Conservation (phyloP, 2,329 filamentous ascomycete species). For the Penicillium sp. region DNA sequence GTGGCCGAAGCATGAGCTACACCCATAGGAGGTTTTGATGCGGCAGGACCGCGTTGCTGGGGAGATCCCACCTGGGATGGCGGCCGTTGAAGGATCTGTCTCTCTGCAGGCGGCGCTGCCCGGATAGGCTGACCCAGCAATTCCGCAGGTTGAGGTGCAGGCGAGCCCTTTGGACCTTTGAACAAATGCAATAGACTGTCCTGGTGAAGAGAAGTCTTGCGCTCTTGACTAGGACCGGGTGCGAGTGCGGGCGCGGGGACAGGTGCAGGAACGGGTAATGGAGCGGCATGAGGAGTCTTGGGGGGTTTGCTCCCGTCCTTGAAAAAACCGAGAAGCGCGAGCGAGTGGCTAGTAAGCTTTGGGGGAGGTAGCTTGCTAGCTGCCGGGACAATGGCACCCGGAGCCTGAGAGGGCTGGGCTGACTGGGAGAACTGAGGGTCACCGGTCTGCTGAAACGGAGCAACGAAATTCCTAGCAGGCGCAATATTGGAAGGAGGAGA, state of each 20-base stretch:
- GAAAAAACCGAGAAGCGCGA: constrained; percentile 65
- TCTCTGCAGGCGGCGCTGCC: constrained; percentile 30
- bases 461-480: constrained; percentile 38
- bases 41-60: constrained; percentile 25
- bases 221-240: constrained; percentile 21
- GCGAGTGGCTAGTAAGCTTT: constrained; percentile 63
- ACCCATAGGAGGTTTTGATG: constrained; percentile 22
- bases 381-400: constrained; percentile 58
- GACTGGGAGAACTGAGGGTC: constrained; percentile 53
- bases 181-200: constrained; percentile 45
- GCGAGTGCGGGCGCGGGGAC: constrained; percentile 6
- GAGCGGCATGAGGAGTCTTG: constrained; percentile 28
- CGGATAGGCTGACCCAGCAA: constrained; percentile 53
- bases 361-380: constrained; percentile 65
- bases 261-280: constrained; percentile 22
- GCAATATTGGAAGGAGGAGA: constrained; percentile 21
- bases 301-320: constrained; percentile 48
- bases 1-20: constrained; percentile 46
- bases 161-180: constrained; percentile 31
- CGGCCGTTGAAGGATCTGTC: constrained; percentile 44
- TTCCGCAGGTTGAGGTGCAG: constrained; percentile 43
- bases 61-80: constrained; percentile 17
- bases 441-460: constrained; percentile 56
- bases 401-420: constrained; percentile 41
- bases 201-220: constrained; percentile 45